phyloP scores from a whole-genome alignment of 305 asterid species.

The Galium porrigens region DNA sequence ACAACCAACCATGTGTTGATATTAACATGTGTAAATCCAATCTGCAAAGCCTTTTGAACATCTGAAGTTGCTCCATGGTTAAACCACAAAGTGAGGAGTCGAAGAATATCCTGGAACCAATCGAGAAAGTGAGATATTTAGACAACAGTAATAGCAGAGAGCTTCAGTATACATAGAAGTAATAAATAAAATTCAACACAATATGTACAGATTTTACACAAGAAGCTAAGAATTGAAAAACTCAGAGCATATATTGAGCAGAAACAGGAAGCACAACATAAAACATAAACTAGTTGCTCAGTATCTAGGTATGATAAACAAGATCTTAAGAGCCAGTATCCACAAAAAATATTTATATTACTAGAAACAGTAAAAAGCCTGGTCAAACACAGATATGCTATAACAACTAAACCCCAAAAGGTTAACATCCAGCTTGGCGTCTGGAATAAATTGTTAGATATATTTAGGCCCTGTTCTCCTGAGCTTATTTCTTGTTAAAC shows the following conservation, averaged over 20 bases:
- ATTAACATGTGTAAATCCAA: slow-evolving; percentile 82
- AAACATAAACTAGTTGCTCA: slow-evolving; percentile 1
- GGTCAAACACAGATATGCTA: background rate
- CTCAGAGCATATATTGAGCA: background rate
- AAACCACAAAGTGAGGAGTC: slow-evolving; percentile 98
- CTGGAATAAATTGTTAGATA: no score
- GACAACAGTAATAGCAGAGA: background rate
- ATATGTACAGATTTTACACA: background rate
- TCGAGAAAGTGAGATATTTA: slow-evolving; percentile 13
- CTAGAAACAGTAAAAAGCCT: background rate
- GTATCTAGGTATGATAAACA: background rate
- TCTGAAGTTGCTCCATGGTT: slow-evolving; percentile 95
- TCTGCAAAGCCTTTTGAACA: slow-evolving; percentile 89
- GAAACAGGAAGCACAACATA: background rate
- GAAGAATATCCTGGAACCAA: slow-evolving; percentile 72
- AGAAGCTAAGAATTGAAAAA: background rate
- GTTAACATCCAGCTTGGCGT: background rate
- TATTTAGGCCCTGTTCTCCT: no score
- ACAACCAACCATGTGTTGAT: slow-evolving; percentile 99
- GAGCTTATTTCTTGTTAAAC: no score
- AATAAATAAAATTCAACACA: background rate
- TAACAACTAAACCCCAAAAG: background rate
- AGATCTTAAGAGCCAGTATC: slow-evolving; percentile 5
- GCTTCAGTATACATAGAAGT: background rate
- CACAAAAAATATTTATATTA: no score